A percentile compares a stretch with the other conserved stretches of the same genome.
Evolutionary conservation across 2,329 filamentous ascomycete species (phyloP).

Genomic region (Thielaviopsis cerberus): DNA sequence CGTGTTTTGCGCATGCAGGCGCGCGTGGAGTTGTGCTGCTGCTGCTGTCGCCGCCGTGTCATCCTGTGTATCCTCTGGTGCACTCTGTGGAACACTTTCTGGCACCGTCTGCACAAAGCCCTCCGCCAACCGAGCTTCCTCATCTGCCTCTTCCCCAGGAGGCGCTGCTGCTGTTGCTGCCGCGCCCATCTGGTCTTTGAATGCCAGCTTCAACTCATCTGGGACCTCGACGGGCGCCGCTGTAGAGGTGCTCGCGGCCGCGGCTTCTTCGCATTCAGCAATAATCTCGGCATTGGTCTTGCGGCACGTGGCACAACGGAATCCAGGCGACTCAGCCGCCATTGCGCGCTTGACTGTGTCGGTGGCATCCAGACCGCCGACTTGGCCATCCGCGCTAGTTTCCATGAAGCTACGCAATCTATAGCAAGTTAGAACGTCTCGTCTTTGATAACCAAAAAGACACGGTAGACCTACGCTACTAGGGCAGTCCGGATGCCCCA

Average conservation of each 20-base stretch:
- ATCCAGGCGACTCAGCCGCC: constrained; percentile 46
- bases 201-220: constrained; percentile 44
- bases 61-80: constrained; percentile 10
- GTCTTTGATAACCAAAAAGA: neutral
- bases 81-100: constrained; percentile 12
- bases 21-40: neutral
- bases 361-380: constrained; percentile 69
- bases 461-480: constrained; percentile 28
- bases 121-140: constrained; percentile 34
- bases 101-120: constrained; percentile 37
- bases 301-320: constrained; percentile 52
- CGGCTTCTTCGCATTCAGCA: constrained; percentile 43
- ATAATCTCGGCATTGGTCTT: constrained; percentile 59
- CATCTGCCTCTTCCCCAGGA: constrained; percentile 18
- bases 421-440: neutral
- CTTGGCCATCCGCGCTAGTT: constrained; percentile 67
- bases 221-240: constrained; percentile 23
- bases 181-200: constrained; percentile 48
- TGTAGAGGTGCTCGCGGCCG: constrained; percentile 21
- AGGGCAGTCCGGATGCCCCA: constrained; percentile 91
- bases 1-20: constrained; percentile 11
- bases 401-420: constrained; percentile 79
- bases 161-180: neutral
- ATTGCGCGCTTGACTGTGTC: constrained; percentile 48
- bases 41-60: constrained; percentile 14